Conservation (phyloP, 2,329 filamentous ascomycete genomes). For the Dothideomycetidae sp. region DNA sequence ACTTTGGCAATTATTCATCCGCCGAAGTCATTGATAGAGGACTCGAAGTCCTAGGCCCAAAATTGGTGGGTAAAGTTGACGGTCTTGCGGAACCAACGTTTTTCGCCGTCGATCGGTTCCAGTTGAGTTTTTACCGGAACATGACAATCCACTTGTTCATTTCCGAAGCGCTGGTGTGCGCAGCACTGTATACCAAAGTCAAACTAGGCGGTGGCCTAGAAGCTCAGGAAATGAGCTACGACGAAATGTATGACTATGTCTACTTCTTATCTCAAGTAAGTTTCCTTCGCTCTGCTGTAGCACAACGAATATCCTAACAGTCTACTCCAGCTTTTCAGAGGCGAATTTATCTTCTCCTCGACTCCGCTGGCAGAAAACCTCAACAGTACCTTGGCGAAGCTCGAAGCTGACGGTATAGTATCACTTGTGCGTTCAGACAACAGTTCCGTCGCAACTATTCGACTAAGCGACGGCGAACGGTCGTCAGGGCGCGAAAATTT, state of each 20-base stretch:
- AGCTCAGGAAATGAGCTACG: conserved; percentile 64
- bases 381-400: conserved; percentile 58
- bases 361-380: conserved; percentile 72
- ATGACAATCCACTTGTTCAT: conserved; percentile 99
- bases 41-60: conserved; percentile 78
- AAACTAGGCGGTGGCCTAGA: conserved; percentile 80
- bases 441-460: conserved; percentile 49
- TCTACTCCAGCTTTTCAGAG: conserved; percentile 59
- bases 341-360: conserved; percentile 91
- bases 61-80: conserved; percentile 66
- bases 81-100: conserved; percentile 82
- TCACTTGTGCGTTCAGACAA: conserved; percentile 44
- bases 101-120: conserved; percentile 86
- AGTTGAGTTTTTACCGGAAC: conserved; percentile 95
- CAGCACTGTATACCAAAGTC: conserved; percentile 76
- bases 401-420: conserved; percentile 70
- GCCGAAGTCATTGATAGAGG: conserved; percentile 76
- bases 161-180: conserved; percentile 77
- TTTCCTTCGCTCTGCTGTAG: background rate
- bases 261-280: conserved; percentile 62
- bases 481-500: conserved; percentile 78
- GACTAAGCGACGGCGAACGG: conserved; percentile 63
- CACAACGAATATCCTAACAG: background rate
- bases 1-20: conserved; percentile 72
- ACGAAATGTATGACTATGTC: conserved; percentile 62